A percentile compares a stretch with the other conserved stretches of the same genome.
Evolutionary conservation across 352 stramenopile species (phyloP).

Genomic region (Pilasporangium apinafurcum): DNA sequence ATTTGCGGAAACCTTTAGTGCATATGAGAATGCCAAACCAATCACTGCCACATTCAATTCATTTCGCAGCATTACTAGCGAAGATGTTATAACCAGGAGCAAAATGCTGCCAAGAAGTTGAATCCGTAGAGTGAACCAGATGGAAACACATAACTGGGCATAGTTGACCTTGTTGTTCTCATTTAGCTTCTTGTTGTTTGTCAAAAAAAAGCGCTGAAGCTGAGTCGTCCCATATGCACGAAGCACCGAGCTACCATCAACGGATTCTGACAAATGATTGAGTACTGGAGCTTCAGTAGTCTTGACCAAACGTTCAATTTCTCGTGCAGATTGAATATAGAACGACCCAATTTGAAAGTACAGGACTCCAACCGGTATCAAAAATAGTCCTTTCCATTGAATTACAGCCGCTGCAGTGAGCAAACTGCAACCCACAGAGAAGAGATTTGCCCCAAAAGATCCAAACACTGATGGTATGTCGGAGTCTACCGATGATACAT

Average conservation of each 20-base stretch:
- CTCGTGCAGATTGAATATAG: slow-evolving; percentile 42
- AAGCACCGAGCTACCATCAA: slow-evolving; percentile 39
- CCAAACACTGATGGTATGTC: slow-evolving; percentile 43
- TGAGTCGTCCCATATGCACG: slow-evolving; percentile 49
- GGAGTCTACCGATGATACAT: slow-evolving; percentile 89
- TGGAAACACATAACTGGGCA: slow-evolving; percentile 23
- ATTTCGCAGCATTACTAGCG: slow-evolving; percentile 36
- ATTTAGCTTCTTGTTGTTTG: slow-evolving; percentile 28
- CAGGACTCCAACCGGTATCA: slow-evolving; percentile 74
- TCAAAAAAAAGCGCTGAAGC: slow-evolving; percentile 25
- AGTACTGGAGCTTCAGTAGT: slow-evolving; percentile 40
- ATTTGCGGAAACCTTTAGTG: slow-evolving; percentile 65
- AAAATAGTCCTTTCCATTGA: slow-evolving; percentile 69
- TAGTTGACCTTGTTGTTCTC: slow-evolving; percentile 37
- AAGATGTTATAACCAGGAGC: slow-evolving; percentile 60
- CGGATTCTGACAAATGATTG: slow-evolving; percentile 39
- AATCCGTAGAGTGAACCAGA: slow-evolving; percentile 51
- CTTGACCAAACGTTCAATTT: slow-evolving; percentile 43
- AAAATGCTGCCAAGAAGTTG: slow-evolving; percentile 76
- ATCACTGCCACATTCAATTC: slow-evolving; percentile 46
- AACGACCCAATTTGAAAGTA: slow-evolving; percentile 59
- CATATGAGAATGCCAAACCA: slow-evolving; percentile 79
- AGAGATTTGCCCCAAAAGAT: slow-evolving; percentile 54
- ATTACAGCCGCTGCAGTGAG: slow-evolving; percentile 83
- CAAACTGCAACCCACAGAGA: slow-evolving; percentile 73